These are phyloP conservation scores for Spinacia oleracea DNA, from an alignment of 179 eudicot species.

Conservation along the genomic window DNA sequence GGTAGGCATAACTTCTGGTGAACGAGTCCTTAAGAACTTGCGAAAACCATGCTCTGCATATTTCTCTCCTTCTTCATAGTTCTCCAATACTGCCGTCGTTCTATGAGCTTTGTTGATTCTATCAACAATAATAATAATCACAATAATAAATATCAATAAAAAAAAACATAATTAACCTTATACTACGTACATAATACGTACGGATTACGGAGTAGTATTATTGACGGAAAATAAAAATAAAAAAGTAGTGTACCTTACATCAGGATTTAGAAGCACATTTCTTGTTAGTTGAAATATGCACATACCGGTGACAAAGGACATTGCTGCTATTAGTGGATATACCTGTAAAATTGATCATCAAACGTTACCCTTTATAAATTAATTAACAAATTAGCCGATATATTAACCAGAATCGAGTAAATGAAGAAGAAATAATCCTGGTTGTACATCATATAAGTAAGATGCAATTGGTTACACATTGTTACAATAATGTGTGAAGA, in stretches of 20 bases:
- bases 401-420: too few relatives aligned
- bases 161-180: too few relatives aligned
- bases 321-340: constrained; percentile 84
- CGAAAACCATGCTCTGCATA: constrained; percentile 75
- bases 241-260: constrained; percentile 55
- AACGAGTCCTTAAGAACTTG: constrained; percentile 68
- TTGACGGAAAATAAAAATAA: not conserved
- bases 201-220: too few relatives aligned
- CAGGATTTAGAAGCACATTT: constrained; percentile 68
- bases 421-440: too few relatives aligned
- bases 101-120: constrained; percentile 68
- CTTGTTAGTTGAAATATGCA: constrained; percentile 77
- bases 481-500: too few relatives aligned
- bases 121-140: not conserved
- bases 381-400: too few relatives aligned
- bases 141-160: too few relatives aligned
- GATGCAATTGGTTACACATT: too few relatives aligned
- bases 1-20: constrained; percentile 89
- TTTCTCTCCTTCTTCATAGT: constrained; percentile 72
- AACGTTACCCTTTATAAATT: too few relatives aligned
- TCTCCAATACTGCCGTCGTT: constrained; percentile 52
- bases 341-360: constrained; percentile 40
- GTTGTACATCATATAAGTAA: too few relatives aligned
- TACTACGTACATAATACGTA: too few relatives aligned
- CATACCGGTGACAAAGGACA: constrained; percentile 77